Evolutionary conservation across 2,329 filamentous ascomycete genomes (phyloP).

Genomic region (Graphiopsis chlorocephala): DNA sequence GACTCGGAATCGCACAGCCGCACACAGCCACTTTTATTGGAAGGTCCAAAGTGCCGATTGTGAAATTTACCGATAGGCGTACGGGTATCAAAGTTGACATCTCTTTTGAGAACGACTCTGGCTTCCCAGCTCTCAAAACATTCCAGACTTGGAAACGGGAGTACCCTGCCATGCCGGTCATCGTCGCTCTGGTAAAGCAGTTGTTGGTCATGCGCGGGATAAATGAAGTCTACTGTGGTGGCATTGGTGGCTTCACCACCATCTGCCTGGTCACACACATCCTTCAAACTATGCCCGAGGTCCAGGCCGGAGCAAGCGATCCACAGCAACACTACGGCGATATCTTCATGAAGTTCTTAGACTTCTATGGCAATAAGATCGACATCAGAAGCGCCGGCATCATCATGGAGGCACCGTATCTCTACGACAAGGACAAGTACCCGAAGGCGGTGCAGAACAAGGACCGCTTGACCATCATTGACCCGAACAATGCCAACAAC

Average conservation of each 20-base stretch:
- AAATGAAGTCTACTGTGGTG: constrained; percentile 88
- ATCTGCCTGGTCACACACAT: constrained; percentile 92
- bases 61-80: constrained; percentile 79
- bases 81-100: constrained; percentile 86
- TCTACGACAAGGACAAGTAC: constrained; percentile 69
- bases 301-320: constrained; percentile 59
- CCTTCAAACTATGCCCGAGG: constrained; percentile 69
- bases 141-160: constrained; percentile 75
- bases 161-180: constrained; percentile 79
- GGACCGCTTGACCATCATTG: constrained; percentile 79
- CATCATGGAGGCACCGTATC: constrained; percentile 68
- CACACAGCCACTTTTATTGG: constrained; percentile 37
- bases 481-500: constrained; percentile 80
- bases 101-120: constrained; percentile 89
- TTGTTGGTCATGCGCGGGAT: constrained; percentile 83
- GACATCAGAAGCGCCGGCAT: constrained; percentile 70
- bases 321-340: constrained; percentile 69
- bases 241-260: constrained; percentile 88
- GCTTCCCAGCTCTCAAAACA: constrained; percentile 74
- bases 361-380: constrained; percentile 83
- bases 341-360: constrained; percentile 80
- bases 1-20: constrained; percentile 55
- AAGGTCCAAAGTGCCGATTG: constrained; percentile 78
- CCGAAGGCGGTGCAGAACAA: constrained; percentile 35
- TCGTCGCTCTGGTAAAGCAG: constrained; percentile 89